Conservation (phyloP, 305 asterid genomes). For the Caryopteris hybrid region DNA sequence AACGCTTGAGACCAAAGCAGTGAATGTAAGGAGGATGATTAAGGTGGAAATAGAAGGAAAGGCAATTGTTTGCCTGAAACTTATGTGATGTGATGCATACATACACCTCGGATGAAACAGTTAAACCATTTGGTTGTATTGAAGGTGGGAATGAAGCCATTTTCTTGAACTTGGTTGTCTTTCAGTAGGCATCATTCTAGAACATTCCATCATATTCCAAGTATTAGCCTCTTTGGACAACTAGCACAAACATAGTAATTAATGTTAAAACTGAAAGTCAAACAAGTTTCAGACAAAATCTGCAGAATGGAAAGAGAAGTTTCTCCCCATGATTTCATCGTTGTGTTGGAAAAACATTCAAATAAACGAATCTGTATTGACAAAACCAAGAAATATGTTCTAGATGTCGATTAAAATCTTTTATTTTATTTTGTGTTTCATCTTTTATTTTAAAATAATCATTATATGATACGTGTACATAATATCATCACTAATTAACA, state of each 20-base stretch:
- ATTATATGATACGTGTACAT: no score
- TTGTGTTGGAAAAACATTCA: neutral
- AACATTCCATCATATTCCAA: neutral
- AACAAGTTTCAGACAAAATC: neutral
- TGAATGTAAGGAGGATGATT: neutral
- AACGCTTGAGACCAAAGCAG: neutral
- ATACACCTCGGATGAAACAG: no score
- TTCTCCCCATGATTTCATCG: constrained; percentile 5
- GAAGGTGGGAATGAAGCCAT: no score
- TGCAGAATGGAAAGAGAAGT: neutral
- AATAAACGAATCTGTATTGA: no score
- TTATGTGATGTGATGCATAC: no score
- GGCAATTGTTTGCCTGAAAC: neutral
- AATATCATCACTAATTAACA: no score
- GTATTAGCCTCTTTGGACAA: neutral
- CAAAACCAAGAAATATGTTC: neutral
- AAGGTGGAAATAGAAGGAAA: neutral
- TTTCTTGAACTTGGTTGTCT: no score
- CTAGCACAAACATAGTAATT: neutral
- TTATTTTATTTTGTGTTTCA: no score
- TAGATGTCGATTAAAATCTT: no score
- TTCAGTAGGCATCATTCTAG: no score
- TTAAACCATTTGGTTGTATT: no score
- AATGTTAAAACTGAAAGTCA: neutral
- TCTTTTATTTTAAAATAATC: no score